Base-by-base conservation (phyloP, 2,329 filamentous ascomycete species). In the Colletotrichum limetticola region DNA sequence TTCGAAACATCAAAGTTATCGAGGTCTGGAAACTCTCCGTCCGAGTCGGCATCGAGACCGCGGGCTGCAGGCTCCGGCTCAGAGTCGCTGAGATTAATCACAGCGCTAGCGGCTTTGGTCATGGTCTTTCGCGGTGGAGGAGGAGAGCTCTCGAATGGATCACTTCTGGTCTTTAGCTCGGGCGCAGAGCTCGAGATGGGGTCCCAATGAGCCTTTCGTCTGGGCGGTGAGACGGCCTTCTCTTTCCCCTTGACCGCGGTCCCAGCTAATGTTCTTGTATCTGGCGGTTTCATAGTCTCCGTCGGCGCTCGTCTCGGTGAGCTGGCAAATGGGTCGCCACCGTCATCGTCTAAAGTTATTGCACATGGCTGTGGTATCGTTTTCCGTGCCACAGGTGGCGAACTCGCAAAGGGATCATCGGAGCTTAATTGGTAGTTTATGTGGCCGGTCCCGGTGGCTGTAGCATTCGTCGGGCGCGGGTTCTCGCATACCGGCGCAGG, bases 131-230 rank as follows among this genome's bases (percentile, higher is more conserved):
- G 65, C 8, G 72, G 30, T 19, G 65, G 62, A 5, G 63, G 63
- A 4, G 72, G 61, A 4, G 74, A 76, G 24, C 69, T 76, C 14
- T 74, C 66, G 14, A 77, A 64, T 1, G 66, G 68, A 11, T 71
- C 66, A 19, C 46, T 52, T 5, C 67, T 60, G 6, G 32, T 1
- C 1, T 61, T 56, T 3, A 71, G 69, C 58, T 88, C 84, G 1
- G 87, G 87, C 4, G 86, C 86, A 1, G 86, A 89, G 76, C 87
- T 89, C 0, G 87, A 89, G 63, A 89, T 89, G 0, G 86, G 86
- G 76, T 88, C 86, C 86, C 86, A 88, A 0, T 80, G 79, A 3
- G 77, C 77, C 5, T 78, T 76, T 24, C 76, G 68, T 58, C 75
- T 82, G 3, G 37, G 16, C 5, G 77, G 71, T 6, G 75, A 57